A percentile compares a stretch with the other conserved stretches of the same genome.
Evolutionary conservation across 257 asterid species (phyloP).

Genomic region (Voacanga thouarsii): DNA sequence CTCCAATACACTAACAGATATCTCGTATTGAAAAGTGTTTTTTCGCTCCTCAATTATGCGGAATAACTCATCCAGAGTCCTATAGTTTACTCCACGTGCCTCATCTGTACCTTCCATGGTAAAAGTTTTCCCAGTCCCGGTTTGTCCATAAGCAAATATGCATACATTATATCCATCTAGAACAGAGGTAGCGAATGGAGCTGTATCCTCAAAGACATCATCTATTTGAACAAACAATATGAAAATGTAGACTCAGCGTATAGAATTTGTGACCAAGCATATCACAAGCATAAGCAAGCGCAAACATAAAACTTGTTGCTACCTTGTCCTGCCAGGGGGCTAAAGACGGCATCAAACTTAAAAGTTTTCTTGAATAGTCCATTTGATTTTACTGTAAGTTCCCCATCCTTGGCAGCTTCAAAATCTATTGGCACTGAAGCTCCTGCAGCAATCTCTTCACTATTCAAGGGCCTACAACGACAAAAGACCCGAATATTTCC

Average conservation of each 20-base stretch:
- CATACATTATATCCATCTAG: slow-evolving; percentile 91
- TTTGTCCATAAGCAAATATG: slow-evolving; percentile 96
- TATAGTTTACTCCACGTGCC: slow-evolving; percentile 91
- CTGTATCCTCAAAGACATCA: slow-evolving; percentile 87
- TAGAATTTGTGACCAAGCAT: neutral
- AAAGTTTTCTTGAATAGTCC: slow-evolving; percentile 62
- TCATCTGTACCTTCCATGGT: slow-evolving; percentile 93
- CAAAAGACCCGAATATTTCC: slow-evolving; percentile 97
- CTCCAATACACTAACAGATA: slow-evolving; percentile 89
- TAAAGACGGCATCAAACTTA: slow-evolving; percentile 79
- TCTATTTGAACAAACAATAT: slow-evolving; percentile 37
- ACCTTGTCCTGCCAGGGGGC: slow-evolving; percentile 87
- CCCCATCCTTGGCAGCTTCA: slow-evolving; percentile 84
- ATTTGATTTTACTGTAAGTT: slow-evolving; percentile 62
- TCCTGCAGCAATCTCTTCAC: slow-evolving; percentile 65
- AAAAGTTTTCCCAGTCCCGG: slow-evolving; percentile 95
- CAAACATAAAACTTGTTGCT: slow-evolving; percentile 7
- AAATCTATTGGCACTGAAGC: slow-evolving; percentile 69
- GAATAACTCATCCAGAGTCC: slow-evolving; percentile 82
- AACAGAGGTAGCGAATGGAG: slow-evolving; percentile 83
- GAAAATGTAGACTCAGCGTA: slow-evolving; percentile 5
- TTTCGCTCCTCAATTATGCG: slow-evolving; percentile 73
- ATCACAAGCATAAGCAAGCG: slow-evolving; percentile 6
- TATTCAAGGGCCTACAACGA: slow-evolving; percentile 90
- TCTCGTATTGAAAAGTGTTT: slow-evolving; percentile 55